Conservation (phyloP, 176 grass and related monocot species). For the Carex parvula region DNA sequence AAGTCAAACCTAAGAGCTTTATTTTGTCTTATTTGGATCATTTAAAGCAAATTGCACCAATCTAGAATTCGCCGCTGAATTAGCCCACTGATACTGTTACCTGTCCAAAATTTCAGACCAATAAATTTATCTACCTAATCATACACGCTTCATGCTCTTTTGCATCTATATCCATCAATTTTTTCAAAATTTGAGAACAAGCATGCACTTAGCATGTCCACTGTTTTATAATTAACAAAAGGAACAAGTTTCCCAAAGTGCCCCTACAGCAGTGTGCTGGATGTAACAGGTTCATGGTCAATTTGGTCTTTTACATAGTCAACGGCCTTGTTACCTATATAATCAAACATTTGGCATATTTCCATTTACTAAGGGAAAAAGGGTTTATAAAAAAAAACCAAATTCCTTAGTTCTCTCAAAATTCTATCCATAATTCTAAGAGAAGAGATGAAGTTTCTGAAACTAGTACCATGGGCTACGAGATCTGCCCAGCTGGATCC, state of each 20-base stretch:
- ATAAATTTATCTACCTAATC: not conserved
- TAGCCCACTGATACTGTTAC: not conserved
- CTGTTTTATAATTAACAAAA: too few relatives aligned
- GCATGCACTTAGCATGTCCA: too few relatives aligned
- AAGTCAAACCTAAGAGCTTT: slow-evolving; percentile 6
- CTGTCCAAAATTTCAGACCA: not conserved
- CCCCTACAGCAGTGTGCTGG: not conserved
- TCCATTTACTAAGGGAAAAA: not conserved
- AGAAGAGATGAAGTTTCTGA: slow-evolving; percentile 18
- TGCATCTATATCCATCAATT: too few relatives aligned
- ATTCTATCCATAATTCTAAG: not conserved
- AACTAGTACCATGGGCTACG: slow-evolving; percentile 6
- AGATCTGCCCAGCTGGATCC: not conserved
- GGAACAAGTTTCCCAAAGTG: not conserved
- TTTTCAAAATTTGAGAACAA: too few relatives aligned
- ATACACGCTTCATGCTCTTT: not conserved
- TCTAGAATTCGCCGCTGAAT: not conserved
- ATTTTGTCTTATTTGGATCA: slow-evolving; percentile 1
- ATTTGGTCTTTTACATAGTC: slow-evolving; percentile 11
- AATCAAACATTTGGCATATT: not conserved
- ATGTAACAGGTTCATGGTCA: not conserved
- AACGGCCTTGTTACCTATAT: slow-evolving; percentile 5
- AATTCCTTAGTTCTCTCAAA: not conserved
- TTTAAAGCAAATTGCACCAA: not conserved
- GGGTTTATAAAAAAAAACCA: not conserved